phyloP scores from a whole-genome alignment of 2,329 filamentous ascomycete genomes.

The Aspergillus alliaceus region DNA sequence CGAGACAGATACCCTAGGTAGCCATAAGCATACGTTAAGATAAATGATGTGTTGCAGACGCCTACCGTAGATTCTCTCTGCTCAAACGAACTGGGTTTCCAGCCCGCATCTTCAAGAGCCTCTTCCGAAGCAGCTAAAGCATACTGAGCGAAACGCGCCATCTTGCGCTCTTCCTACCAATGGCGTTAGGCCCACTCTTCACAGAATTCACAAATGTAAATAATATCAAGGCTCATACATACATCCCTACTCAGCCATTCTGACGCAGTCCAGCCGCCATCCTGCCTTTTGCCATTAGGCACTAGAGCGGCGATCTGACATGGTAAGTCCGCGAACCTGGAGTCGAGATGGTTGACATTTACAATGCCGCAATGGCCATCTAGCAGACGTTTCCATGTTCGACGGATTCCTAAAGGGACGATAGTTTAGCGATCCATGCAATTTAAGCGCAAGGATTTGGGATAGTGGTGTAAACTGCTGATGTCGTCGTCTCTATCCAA shows the following conservation, averaged over 20 bases:
- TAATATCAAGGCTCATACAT: conserved; percentile 9
- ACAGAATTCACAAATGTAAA: neutral
- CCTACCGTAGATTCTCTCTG: conserved; percentile 70
- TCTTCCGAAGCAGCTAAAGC: conserved; percentile 83
- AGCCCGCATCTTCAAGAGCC: conserved; percentile 79
- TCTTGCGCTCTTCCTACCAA: conserved; percentile 66
- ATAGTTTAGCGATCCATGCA: conserved; percentile 8
- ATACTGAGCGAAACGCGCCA: conserved; percentile 91
- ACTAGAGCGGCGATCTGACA: conserved; percentile 85
- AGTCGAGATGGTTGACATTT: conserved; percentile 65
- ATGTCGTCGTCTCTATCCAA: conserved; percentile 11
- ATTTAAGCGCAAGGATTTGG: neutral
- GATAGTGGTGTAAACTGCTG: neutral
- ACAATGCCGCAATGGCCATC: conserved; percentile 77
- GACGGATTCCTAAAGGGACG: conserved; percentile 58
- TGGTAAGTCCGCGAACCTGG: conserved; percentile 70
- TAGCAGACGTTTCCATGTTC: conserved; percentile 78
- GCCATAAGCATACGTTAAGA: conserved; percentile 7
- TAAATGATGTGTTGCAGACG: neutral
- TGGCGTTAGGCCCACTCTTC: neutral
- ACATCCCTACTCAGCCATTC: conserved; percentile 48
- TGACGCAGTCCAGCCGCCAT: conserved; percentile 44
- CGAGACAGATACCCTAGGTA: conserved; percentile 78
- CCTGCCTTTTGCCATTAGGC: conserved; percentile 55
- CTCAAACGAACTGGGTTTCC: conserved; percentile 61